Base-by-base conservation (phyloP, 208 protist genomes). In the Porcisia deanei region DNA sequence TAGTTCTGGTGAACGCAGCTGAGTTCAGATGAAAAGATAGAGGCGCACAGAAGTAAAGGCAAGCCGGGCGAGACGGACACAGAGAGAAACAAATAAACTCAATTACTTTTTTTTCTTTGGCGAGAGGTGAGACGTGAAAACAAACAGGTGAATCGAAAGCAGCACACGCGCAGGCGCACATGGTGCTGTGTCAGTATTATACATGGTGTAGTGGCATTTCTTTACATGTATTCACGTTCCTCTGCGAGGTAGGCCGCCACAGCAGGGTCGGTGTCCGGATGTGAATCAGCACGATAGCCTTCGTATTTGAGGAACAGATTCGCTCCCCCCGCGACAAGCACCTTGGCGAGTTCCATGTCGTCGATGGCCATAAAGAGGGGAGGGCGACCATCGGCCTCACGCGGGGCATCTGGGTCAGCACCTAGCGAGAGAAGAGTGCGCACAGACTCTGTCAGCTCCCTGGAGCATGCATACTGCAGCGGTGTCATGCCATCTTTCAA, bases 361-460 rank as follows among this genome's bases (percentile, higher is more conserved):
- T 94, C 91, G 64, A 97, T 86, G 4, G 85, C 79, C 94, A 97
- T 97, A 70, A 97, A 97, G 1, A 97, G 82, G 3, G 86, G 89
- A 45, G 94, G 94, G 14, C 90, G 82, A 7, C 87, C 90, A 61
- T 97, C 91, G 25, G 76, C 87, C 73, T 82, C 69, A 9, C 94
- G 86, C 20, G 87, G 79, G 43, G 65, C 71, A 66, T 94, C 90
- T 1, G 91, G 89, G 79, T 97, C 88, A 0, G 94, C 94, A 37
- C 92, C 92, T 45, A 91, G 83, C 34, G 86, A 83, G 22, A 97
- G 88, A 6, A 97, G 81, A 39, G 78, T 77, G 18, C 78, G 71
- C 37, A 85, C 87, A 16, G 90, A 81, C 63, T 88, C 76, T 22
- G 82, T 84, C 73, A 88, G 87, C 69, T 96, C 81, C 25, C 78